Evolutionary conservation across 2,329 filamentous ascomycete species (phyloP).

Genomic region (Colletotrichum sp.): DNA sequence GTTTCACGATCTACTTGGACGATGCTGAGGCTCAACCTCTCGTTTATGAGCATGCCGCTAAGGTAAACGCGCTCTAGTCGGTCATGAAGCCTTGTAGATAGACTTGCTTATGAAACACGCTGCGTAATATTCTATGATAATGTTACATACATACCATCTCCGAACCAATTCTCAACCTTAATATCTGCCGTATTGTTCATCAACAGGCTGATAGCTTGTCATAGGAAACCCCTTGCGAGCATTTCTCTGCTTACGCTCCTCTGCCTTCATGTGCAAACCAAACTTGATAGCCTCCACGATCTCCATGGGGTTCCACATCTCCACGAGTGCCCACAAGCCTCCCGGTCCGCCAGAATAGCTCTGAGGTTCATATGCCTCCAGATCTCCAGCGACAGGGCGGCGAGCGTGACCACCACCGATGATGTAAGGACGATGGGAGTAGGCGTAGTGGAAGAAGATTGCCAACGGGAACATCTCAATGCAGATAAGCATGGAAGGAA

Average conservation of each 20-base stretch:
- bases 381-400: conserved; percentile 8
- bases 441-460: conserved; percentile 27
- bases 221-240: background rate
- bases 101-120: background rate
- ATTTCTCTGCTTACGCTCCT: background rate
- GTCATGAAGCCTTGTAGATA: background rate
- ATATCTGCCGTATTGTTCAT: background rate
- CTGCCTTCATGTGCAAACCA: conserved; percentile 11
- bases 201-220: background rate
- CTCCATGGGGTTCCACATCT: conserved; percentile 15
- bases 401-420: conserved; percentile 10
- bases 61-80: conserved; percentile 32
- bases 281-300: conserved; percentile 3
- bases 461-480: conserved; percentile 30
- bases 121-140: background rate
- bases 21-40: conserved; percentile 49
- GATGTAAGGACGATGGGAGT: conserved; percentile 26
- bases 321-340: conserved; percentile 19
- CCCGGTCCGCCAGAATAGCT: conserved; percentile 26
- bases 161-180: background rate
- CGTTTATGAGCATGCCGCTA: conserved; percentile 48
- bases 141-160: background rate
- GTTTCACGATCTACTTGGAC: conserved; percentile 62
- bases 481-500: conserved; percentile 26
- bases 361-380: conserved; percentile 14